Evolutionary conservation across 2,329 filamentous ascomycete genomes (phyloP), one percentile per base, ranked within the genome.

Genomic region (Ophiostoma triangulosporum): DNA sequence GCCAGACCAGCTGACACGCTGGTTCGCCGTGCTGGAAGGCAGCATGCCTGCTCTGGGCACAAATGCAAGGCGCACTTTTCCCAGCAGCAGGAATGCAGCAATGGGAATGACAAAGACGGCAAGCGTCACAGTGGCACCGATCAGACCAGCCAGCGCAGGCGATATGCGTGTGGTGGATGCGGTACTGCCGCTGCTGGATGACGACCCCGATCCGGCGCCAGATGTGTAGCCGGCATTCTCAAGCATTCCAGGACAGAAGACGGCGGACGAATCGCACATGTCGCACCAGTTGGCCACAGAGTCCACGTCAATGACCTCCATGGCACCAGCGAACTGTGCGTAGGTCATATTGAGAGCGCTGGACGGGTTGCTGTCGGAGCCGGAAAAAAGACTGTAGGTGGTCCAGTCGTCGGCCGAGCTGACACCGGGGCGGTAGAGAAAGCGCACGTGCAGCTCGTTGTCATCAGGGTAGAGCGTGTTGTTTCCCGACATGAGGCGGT

Each of bases 391-490:
- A 15, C 26, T 46, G 15, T 46, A 46, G 6, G 43, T 46, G 15
- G 4, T 29, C 43, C 43, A 46, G 4, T 46, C 24, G 8, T 46
- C 43, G 3, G 26, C 17, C 6, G 24, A 46, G 43, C 24, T 29
- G 7, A 46, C 43, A 7, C 43, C 43, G 7, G 43, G 72, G 31
- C 74, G 72, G 65, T 79, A 81, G 3, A 75, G 63, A 62, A 82
- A 78, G n/a, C 78, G 73, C 4, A 82, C 72, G 54, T 65, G 70
- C 15, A 81, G 65, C 20, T 74, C 67, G 9, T 68, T 61, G 0
- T 59, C 54, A 2, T 58, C 48, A 0, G 70, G 70, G 51, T 63
- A 66, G 1, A 45, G 26, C 2, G 62, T 55, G 55, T 56, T 24
- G 26, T 59, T 58, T 38, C 58, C 32, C 48, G 24, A 46, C 17